Evolutionary conservation across 2,329 filamentous ascomycete genomes (phyloP).

Genomic region (Polytolypa hystricis): DNA sequence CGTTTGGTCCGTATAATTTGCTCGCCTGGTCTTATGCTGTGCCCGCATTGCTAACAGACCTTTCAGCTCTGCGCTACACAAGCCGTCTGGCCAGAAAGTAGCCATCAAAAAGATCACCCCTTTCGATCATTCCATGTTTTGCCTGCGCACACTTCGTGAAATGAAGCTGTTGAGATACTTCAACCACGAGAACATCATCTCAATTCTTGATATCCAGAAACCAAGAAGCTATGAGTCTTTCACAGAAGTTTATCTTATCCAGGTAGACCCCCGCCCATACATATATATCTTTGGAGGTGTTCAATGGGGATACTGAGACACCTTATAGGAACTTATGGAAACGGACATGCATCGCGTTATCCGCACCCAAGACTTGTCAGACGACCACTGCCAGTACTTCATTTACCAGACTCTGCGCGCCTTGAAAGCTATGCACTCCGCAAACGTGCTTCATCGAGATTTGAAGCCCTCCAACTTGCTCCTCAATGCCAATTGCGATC

Average conservation of each 20-base stretch:
- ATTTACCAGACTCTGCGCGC: constrained; percentile 98
- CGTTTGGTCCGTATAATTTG: constrained; percentile 62
- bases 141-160: constrained; percentile 86
- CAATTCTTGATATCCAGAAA: constrained; percentile 97
- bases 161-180: constrained; percentile 99
- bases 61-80: constrained; percentile 84
- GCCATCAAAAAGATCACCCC: constrained; percentile 99
- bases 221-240: constrained; percentile 92
- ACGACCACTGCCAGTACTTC: constrained; percentile 99
- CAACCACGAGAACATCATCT: constrained; percentile 99
- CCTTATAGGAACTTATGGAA: constrained; percentile 82
- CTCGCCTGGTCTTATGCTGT: not conserved
- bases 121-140: constrained; percentile 99
- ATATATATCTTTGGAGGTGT: not conserved
- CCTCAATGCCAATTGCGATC: constrained; percentile 94
- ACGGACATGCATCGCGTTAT: constrained; percentile 99
- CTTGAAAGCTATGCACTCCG: constrained; percentile 98
- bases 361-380: constrained; percentile 92
- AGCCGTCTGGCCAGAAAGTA: constrained; percentile 95
- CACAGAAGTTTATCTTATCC: constrained; percentile 96
- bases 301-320: constrained; percentile 2
- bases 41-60: constrained; percentile 8
- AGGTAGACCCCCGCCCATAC: constrained; percentile 46
- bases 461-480: constrained; percentile 95
- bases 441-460: constrained; percentile 94